Evolutionary conservation across 2,329 filamentous ascomycete species (phyloP), one percentile per base, ranked within the genome.

Genomic region (Colletotrichum spinosum): DNA sequence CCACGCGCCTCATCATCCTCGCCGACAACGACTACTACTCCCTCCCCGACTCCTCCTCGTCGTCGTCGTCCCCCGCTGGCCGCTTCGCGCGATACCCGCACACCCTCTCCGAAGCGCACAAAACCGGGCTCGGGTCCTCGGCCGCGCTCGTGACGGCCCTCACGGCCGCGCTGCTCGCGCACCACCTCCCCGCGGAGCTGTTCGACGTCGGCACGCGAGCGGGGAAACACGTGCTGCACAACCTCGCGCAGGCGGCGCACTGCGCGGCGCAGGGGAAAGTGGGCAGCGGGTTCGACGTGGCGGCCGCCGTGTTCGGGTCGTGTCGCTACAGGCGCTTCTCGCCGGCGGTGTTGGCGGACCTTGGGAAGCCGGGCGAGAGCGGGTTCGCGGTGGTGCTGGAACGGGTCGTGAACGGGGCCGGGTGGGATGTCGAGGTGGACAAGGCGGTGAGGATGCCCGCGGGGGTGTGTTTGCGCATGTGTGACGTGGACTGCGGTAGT

Each of bases 1-100:
- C 94, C 4, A 81, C 91, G 37, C 88, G 88, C 12, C 87, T 98
- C 76, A 94, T 92, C 67, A 95, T 99, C 75, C 87, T 98, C 41
- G 95, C 96, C 66, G 94, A 97, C 80, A 94, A 96, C 74, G 93
- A 97, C 81, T 99, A 99, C 85, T 99, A 98, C 83, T 97, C 96
- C 5, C 88, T 77, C 72, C n/a, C 55, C 11, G 67, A 62, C 10
- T 51, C 64, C 35, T 53, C 69, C 73, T 72, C 76, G 61, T 75
- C 82, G 15, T 75, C 76, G 60, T 71, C 10, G 61, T 55, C 38
- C 45, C 12, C 8, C 55, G 65, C 17, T 64, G 78, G 72, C 13
- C 88, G 88, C 67, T 98, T 98, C 81, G 86, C 88, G 68, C 86
- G 90, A 75, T 97, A 97, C 79, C 85, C 87, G 48, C 90, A 95